Percentiles rank a stretch among this genome's conserved stretches.
Evolutionary conservation across 106 monocot species (phyloP).

Genomic region (Dendrobium nobile): DNA sequence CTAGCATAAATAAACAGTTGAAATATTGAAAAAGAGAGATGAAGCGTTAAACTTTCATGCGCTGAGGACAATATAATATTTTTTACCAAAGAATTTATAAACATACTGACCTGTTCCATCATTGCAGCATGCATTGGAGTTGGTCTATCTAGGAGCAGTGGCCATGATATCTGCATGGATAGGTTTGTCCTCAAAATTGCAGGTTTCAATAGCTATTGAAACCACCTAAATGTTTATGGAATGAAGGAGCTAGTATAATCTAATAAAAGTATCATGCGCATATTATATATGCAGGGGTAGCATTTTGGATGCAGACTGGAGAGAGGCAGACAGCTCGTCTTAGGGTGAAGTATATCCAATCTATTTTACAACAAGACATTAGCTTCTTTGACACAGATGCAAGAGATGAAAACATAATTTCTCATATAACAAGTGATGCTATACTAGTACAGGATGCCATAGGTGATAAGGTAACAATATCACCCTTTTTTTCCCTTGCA

Average conservation of each 20-base stretch:
- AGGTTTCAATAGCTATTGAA: background rate
- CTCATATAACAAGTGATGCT: constrained; percentile 29
- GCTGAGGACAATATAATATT: no score
- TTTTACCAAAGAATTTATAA: background rate
- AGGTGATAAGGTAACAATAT: constrained; percentile 26
- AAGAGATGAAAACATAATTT: constrained; percentile 18
- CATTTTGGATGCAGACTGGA: constrained; percentile 39
- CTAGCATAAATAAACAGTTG: background rate
- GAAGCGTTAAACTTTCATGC: no score
- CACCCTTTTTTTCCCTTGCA: background rate
- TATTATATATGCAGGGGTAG: constrained; percentile 18
- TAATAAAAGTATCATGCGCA: background rate
- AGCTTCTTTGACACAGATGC: constrained; percentile 28
- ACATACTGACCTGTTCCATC: constrained; percentile 3
- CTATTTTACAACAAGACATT: constrained; percentile 26
- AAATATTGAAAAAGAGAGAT: background rate
- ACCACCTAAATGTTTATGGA: background rate
- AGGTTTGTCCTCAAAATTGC: constrained; percentile 18
- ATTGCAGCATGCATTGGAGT: constrained; percentile 26
- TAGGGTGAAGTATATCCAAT: constrained; percentile 25
- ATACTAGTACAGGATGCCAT: constrained; percentile 34
- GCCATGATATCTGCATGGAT: constrained; percentile 36
- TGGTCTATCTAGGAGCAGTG: constrained; percentile 28
- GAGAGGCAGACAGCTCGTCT: constrained; percentile 33
- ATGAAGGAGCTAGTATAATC: background rate